Evolutionary conservation across 2,329 filamentous ascomycete species (phyloP).

Genomic region (Dactylella cylindrospora): DNA sequence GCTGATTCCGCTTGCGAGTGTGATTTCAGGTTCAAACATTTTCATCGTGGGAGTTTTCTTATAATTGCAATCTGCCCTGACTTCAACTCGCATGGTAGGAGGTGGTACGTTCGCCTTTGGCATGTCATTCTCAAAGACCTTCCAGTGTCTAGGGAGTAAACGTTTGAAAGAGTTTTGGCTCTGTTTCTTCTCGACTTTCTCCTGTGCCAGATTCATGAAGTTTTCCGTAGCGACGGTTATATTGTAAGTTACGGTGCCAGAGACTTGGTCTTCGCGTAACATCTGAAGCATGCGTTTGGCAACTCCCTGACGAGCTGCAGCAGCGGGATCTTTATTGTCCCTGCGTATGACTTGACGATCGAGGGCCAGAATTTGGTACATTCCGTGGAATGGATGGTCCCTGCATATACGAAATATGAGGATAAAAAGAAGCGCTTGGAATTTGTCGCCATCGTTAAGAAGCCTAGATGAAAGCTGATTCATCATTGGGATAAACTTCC

Average conservation of each 20-base stretch:
- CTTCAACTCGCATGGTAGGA: slow-evolving; percentile 80
- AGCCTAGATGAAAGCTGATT: slow-evolving; percentile 95
- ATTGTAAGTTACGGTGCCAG: slow-evolving; percentile 28
- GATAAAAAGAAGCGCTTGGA: slow-evolving; percentile 73
- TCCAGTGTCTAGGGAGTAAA: slow-evolving; percentile 32
- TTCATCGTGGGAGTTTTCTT: slow-evolving; percentile 71
- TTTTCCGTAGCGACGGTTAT: slow-evolving; percentile 18
- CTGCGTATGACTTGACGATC: slow-evolving; percentile 57
- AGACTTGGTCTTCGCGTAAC: slow-evolving; percentile 15
- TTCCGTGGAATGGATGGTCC: slow-evolving; percentile 93
- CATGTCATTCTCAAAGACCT: slow-evolving; percentile 52
- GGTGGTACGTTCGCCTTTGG: slow-evolving; percentile 73
- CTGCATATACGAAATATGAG: slow-evolving; percentile 81
- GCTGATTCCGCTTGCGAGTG: slow-evolving; percentile 85
- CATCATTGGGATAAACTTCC: slow-evolving; percentile 90
- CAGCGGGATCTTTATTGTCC: slow-evolving; percentile 68
- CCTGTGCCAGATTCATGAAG: slow-evolving; percentile 38
- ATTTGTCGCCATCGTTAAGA: slow-evolving; percentile 67
- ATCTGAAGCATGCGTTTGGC: slow-evolving; percentile 56
- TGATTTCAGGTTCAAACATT: slow-evolving; percentile 72
- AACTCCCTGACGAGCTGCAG: slow-evolving; percentile 71
- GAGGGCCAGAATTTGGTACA: slow-evolving; percentile 93
- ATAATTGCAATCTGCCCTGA: slow-evolving; percentile 75
- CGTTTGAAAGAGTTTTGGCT: slow-evolving; percentile 61
- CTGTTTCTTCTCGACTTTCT: slow-evolving; percentile 61